phyloP scores from a whole-genome alignment of 306 rosid genomes.

The Malus fusca region DNA sequence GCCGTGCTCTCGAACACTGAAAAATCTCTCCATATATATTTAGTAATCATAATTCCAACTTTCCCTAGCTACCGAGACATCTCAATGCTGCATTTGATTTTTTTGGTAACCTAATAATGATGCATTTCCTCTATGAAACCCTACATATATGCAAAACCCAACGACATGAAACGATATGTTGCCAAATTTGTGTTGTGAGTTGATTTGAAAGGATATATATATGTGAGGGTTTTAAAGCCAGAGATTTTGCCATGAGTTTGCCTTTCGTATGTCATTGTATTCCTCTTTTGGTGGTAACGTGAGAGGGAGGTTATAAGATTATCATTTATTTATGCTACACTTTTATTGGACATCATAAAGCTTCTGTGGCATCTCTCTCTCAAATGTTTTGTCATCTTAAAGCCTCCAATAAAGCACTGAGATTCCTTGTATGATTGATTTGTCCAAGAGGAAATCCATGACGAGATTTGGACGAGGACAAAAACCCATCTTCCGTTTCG shows the following conservation, averaged over 20 bases:
- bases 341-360: conserved; percentile 23
- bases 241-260: neutral
- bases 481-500: conserved; percentile 1
- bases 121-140: neutral
- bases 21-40: neutral
- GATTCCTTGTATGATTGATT: conserved; percentile 21
- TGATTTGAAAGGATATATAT: neutral
- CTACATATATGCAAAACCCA: neutral
- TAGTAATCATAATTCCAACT: conserved; percentile 21
- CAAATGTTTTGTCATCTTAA: conserved; percentile 30
- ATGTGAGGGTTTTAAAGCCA: neutral
- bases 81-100: neutral
- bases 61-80: conserved; percentile 8
- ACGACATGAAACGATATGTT: neutral
- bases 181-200: neutral
- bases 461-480: conserved; percentile 9
- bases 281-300: conserved; percentile 17
- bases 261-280: conserved; percentile 4
- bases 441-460: conserved; percentile 14
- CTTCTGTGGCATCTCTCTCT: conserved; percentile 15
- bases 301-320: conserved; percentile 12
- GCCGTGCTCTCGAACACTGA: too few species aligned
- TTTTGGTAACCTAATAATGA: neutral
- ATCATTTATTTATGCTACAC: conserved; percentile 17
- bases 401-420: conserved; percentile 9